These are phyloP conservation scores for Hygrophorus russula DNA, from an alignment of 768 basidiomycete genomes.

Conservation along the genomic window DNA sequence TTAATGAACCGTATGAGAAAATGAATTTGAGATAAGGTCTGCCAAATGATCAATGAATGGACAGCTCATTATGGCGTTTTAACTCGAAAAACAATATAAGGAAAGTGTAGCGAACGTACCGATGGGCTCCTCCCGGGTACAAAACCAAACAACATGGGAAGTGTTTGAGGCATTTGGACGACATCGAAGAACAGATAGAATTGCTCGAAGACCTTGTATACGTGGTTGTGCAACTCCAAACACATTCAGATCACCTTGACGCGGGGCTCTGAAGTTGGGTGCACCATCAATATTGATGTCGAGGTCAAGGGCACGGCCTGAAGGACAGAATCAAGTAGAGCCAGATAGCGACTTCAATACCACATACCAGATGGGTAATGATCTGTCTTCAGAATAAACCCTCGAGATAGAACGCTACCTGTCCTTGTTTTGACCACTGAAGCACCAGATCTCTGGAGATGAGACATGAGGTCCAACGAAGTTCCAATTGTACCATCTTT, in stretches of 20 bases:
- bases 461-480: constrained; percentile 50
- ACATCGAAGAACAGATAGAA: constrained; percentile 75
- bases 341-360: background rate
- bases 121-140: constrained; percentile 91
- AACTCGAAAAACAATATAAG: too few relatives aligned
- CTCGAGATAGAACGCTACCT: constrained; percentile 76
- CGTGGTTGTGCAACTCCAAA: constrained; percentile 96
- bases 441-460: constrained; percentile 53
- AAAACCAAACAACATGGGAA: constrained; percentile 88
- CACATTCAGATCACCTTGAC: constrained; percentile 73
- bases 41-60: background rate
- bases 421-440: constrained; percentile 74
- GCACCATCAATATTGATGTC: constrained; percentile 91
- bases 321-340: constrained; percentile 2
- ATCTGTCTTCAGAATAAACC: constrained; percentile 94
- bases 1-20: constrained; percentile 3
- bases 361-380: constrained; percentile 63
- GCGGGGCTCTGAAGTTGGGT: constrained; percentile 86
- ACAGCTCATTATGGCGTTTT: too few relatives aligned
- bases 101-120: too few relatives aligned
- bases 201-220: constrained; percentile 80
- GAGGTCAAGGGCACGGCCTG: constrained; percentile 82
- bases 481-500: constrained; percentile 7
- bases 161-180: constrained; percentile 51
- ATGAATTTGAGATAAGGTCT: constrained; percentile 5